Evolutionary conservation across 78 protist genomes (phyloP).

Genomic region (Dictyostelium discoideum): dicty_2.7 NC_007089.4:4815501-4816000

Average conservation of each 20-base stretch:
- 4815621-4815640: slow-evolving; percentile 58
- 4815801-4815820: slow-evolving; percentile 58
- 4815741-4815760: slow-evolving; percentile 45
- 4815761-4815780: slow-evolving; percentile 23
- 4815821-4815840: slow-evolving; percentile 55
- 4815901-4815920: slow-evolving; percentile 39
- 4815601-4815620: slow-evolving; percentile 64
- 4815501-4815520: slow-evolving; percentile 37
- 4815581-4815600: slow-evolving; percentile 26
- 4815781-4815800: neutral
- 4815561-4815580: neutral
- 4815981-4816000: slow-evolving; percentile 74
- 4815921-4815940: neutral
- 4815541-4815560: neutral
- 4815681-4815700: too few species aligned
- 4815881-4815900: slow-evolving; percentile 28
- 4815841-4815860: slow-evolving; percentile 53
- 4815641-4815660: slow-evolving; percentile 66
- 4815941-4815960: neutral
- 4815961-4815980: neutral
- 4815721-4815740: neutral
- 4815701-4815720: too few species aligned
- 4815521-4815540: neutral
- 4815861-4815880: slow-evolving; percentile 44
- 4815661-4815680: neutral